Conservation (phyloP, 768 basidiomycete genomes). For the Amanita fuliginea region DNA sequence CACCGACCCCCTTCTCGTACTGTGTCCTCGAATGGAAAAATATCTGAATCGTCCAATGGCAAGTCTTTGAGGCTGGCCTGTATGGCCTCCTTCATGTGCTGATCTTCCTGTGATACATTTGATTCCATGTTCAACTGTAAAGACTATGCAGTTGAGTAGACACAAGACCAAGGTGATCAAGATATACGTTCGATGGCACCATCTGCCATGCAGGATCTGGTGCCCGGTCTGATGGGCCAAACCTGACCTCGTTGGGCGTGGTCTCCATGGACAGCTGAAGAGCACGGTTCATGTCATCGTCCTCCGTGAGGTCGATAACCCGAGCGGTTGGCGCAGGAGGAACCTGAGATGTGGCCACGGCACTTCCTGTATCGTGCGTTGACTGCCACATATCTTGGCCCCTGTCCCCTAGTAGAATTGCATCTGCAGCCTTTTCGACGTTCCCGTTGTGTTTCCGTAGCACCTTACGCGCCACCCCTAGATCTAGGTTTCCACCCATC, state of each 20-base stretch:
- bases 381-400: constrained; percentile 20
- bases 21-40: constrained; percentile 38
- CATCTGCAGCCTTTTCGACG: constrained; percentile 42
- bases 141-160: constrained; percentile 7
- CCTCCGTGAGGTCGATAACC: constrained; percentile 52
- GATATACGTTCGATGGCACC: constrained; percentile 54
- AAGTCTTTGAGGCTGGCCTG: constrained; percentile 57
- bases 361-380: constrained; percentile 11
- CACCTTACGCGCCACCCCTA: constrained; percentile 39
- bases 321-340: constrained; percentile 17
- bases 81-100: constrained; percentile 57
- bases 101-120: constrained; percentile 41
- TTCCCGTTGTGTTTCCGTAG: constrained; percentile 52
- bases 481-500: constrained; percentile 26
- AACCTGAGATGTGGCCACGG: constrained; percentile 13
- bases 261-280: constrained; percentile 42
- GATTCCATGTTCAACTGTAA: constrained; percentile 21
- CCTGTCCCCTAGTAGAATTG: constrained; percentile 40
- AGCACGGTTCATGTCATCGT: constrained; percentile 43
- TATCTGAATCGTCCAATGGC: constrained; percentile 37
- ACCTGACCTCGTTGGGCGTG: constrained; percentile 26
- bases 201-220: constrained; percentile 61
- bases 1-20: constrained; percentile 50
- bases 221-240: constrained; percentile 50
- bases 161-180: neutral